A percentile compares a stretch with the other conserved stretches of the same genome.
These are phyloP conservation scores for Psilocybe tampanensis DNA, from an alignment of 768 basidiomycete genomes.

Conservation along the genomic window DNA sequence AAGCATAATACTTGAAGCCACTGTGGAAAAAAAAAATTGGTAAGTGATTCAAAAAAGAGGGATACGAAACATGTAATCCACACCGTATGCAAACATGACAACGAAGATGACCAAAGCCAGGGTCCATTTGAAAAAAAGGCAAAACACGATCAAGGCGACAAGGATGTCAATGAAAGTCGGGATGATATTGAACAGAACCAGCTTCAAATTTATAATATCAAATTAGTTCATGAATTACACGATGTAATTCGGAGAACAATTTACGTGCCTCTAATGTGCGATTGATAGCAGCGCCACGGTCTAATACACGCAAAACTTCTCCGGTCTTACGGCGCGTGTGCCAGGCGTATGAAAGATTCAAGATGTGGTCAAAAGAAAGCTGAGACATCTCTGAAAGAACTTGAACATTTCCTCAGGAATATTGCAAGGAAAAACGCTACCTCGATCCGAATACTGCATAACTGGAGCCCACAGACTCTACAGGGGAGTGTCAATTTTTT, in stretches of 20 bases:
- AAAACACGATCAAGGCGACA: constrained; percentile 71
- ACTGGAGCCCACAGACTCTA: constrained; percentile 84
- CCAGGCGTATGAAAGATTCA: constrained; percentile 85
- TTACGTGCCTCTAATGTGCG: constrained; percentile 64
- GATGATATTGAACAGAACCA: constrained; percentile 80
- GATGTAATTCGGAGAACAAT: neutral
- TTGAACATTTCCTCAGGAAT: neutral
- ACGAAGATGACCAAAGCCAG: constrained; percentile 67
- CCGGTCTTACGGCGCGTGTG: constrained; percentile 85
- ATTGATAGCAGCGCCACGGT: constrained; percentile 87
- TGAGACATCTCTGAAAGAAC: constrained; percentile 72
- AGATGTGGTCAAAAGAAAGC: constrained; percentile 83
- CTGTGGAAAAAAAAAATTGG: constrained; percentile 47
- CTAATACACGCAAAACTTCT: constrained; percentile 79
- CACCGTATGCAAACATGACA: constrained; percentile 77
- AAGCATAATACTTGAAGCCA: constrained; percentile 58
- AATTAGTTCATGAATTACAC: neutral
- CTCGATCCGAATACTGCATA: constrained; percentile 84
- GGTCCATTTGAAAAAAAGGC: constrained; percentile 63
- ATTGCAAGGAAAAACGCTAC: constrained; percentile 28
- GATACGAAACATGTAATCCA: constrained; percentile 20
- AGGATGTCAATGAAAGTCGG: constrained; percentile 83
- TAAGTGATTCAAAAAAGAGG: constrained; percentile 40
- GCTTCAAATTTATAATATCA: constrained; percentile 35
- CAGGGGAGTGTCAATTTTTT: neutral